Conservation (phyloP, 192 early-diverging fungal genomes). For the Mortierella hygrophila region DNA sequence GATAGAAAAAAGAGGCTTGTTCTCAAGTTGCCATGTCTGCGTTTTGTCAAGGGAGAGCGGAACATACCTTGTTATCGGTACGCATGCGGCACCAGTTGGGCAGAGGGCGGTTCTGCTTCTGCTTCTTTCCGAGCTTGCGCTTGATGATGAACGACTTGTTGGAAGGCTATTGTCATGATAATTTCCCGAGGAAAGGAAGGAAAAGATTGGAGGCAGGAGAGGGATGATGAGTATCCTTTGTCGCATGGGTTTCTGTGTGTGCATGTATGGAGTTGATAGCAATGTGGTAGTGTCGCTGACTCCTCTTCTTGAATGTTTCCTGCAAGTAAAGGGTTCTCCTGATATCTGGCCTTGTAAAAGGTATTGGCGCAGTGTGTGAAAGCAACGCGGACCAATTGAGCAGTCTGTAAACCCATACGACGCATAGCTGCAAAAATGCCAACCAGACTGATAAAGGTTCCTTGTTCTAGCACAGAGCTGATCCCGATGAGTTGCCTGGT, state of each 20-base stretch:
- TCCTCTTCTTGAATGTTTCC: background rate
- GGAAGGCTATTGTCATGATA: conserved; percentile 76
- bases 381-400: background rate
- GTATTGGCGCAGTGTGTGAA: background rate
- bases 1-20: too few species aligned
- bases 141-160: conserved; percentile 99
- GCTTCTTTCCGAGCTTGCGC: conserved; percentile 98
- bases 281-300: background rate
- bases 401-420: too few species aligned
- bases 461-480: background rate
- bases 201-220: background rate
- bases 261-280: background rate
- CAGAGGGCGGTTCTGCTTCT: conserved; percentile 98
- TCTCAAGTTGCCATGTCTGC: too few species aligned
- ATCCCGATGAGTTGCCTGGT: background rate
- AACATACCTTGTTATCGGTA: conserved; percentile 91
- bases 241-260: background rate
- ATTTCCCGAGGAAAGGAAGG: background rate
- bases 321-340: background rate
- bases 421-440: background rate
- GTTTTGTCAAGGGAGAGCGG: too few species aligned
- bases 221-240: background rate
- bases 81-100: conserved; percentile 98
- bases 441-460: background rate
- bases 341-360: background rate